phyloP scores from a whole-genome alignment of 257 asterid species.

The Primulina huaijiensis region DNA sequence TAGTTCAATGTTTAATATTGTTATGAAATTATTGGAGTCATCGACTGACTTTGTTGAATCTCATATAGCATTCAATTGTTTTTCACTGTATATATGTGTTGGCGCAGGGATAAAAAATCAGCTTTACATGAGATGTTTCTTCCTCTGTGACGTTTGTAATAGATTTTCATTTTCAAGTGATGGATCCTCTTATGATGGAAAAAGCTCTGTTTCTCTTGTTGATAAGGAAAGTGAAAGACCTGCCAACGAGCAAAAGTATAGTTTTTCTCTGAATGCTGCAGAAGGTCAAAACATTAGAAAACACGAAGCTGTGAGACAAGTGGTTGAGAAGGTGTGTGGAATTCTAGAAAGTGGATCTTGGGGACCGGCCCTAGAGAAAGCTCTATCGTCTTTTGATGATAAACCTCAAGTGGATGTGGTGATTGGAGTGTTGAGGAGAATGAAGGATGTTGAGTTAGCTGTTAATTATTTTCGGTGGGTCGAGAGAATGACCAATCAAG shows the following conservation, averaged over 20 bases:
- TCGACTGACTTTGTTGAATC: not conserved
- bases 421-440: slow-evolving; percentile 74
- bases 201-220: slow-evolving; percentile 23
- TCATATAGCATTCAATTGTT: not conserved
- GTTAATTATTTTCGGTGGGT: slow-evolving; percentile 74
- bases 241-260: slow-evolving; percentile 30
- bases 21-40: not conserved
- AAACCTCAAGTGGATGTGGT: slow-evolving; percentile 52
- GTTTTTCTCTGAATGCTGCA: slow-evolving; percentile 30
- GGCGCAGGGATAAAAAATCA: slow-evolving; percentile 45
- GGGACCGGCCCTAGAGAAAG: slow-evolving; percentile 72
- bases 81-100: slow-evolving; percentile 27
- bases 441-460: slow-evolving; percentile 63
- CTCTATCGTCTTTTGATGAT: slow-evolving; percentile 46
- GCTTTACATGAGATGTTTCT: slow-evolving; percentile 32
- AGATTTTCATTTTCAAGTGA: slow-evolving; percentile 38
- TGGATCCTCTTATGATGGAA: slow-evolving; percentile 36
- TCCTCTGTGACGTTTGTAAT: slow-evolving; percentile 33
- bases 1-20: not conserved
- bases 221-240: slow-evolving; percentile 32
- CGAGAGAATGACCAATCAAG: slow-evolving; percentile 52
- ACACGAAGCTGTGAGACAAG: slow-evolving; percentile 33
- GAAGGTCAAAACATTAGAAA: slow-evolving; percentile 33
- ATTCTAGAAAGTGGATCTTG: slow-evolving; percentile 62
- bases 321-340: slow-evolving; percentile 50